phyloP scores from a whole-genome alignment of 257 asterid species.

The Primulina tabacum region DNA sequence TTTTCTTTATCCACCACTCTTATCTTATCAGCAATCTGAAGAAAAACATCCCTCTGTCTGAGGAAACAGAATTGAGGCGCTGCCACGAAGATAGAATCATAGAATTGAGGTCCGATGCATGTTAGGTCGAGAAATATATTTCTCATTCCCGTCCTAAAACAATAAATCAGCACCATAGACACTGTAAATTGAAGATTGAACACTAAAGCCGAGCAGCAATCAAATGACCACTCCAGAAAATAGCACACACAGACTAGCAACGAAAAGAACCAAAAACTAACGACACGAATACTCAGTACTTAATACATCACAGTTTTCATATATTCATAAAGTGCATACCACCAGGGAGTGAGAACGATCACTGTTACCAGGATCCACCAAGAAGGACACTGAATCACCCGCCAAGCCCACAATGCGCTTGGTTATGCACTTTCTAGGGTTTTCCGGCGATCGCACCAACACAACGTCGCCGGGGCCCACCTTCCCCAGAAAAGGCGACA shows the following conservation, averaged over 20 bases:
- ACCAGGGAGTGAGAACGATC: conserved; percentile 44
- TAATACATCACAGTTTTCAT: background rate
- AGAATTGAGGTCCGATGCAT: conserved; percentile 2
- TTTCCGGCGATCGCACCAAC: conserved; percentile 70
- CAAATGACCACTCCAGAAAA: background rate
- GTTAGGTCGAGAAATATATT: background rate
- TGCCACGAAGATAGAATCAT: background rate
- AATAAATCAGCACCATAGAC: background rate
- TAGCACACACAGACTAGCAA: background rate
- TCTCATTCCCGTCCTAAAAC: conserved; percentile 2
- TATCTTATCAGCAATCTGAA: background rate
- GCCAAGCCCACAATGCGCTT: conserved; percentile 81
- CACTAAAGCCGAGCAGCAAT: conserved; percentile 2
- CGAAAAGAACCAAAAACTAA: background rate
- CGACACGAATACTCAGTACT: background rate
- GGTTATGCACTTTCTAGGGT: conserved; percentile 72
- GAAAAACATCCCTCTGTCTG: background rate
- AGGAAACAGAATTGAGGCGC: background rate
- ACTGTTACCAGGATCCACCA: conserved; percentile 52
- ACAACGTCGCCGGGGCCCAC: conserved; percentile 77
- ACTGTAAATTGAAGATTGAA: background rate
- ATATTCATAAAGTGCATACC: conserved; percentile 37
- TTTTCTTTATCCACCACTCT: conserved; percentile 2
- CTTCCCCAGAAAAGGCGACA: conserved; percentile 66
- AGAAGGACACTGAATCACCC: conserved; percentile 68